Conservation (phyloP, 2,329 filamentous ascomycete species). For the Alternaria sp. region DNA sequence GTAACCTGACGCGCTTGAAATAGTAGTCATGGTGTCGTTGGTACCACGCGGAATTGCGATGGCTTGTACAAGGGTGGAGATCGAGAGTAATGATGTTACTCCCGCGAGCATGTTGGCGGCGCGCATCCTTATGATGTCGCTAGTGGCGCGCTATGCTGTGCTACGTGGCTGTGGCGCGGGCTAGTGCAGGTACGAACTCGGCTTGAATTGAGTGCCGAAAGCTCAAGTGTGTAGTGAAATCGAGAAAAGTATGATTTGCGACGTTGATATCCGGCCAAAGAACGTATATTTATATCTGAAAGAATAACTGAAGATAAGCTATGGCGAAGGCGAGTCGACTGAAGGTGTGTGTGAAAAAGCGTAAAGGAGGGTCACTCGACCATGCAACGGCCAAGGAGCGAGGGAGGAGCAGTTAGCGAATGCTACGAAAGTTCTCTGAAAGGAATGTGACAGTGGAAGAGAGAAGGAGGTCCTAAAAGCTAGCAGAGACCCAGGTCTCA, state of each 20-base stretch:
- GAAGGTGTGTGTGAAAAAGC: neutral
- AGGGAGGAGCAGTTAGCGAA: constrained; percentile 19
- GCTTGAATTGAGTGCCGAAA: constrained; percentile 13
- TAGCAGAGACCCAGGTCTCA: constrained; percentile 6
- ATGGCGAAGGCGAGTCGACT: neutral
- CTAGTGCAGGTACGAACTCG: constrained; percentile 24
- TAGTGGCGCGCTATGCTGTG: constrained; percentile 30
- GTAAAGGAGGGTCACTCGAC: constrained; percentile 10
- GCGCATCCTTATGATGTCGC: constrained; percentile 29
- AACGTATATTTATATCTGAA: neutral
- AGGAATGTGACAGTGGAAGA: constrained; percentile 33
- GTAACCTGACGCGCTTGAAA: constrained; percentile 35
- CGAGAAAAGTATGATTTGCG: neutral
- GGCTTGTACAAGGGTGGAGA: constrained; percentile 24
- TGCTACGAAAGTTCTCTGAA: constrained; percentile 30
- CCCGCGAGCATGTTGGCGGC: constrained; percentile 28
- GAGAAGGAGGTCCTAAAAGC: constrained; percentile 16
- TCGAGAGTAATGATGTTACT: constrained; percentile 28
- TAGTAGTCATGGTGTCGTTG: constrained; percentile 14
- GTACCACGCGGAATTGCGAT: constrained; percentile 29
- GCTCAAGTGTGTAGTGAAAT: neutral
- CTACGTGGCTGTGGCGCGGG: constrained; percentile 28
- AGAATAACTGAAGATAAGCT: neutral
- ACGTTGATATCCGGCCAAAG: neutral
- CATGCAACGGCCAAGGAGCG: constrained; percentile 15